These are phyloP conservation scores for Ceratocystis smalleyi DNA, from an alignment of 2,329 filamentous ascomycete genomes.

Conservation along the genomic window DNA sequence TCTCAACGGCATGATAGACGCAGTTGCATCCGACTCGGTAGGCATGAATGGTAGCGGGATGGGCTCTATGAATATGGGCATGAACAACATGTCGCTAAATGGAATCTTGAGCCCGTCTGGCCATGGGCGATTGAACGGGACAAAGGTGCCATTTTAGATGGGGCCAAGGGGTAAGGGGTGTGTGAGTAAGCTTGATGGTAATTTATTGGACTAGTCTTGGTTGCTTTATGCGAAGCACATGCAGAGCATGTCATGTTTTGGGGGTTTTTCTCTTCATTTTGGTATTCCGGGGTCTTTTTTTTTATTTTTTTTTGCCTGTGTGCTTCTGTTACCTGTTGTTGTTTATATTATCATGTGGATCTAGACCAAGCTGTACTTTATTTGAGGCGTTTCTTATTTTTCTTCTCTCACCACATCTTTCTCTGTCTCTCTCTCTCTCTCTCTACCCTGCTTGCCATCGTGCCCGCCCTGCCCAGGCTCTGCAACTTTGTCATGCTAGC, in stretches of 20 bases:
- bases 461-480: too few species aligned
- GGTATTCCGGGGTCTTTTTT: background rate
- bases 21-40: background rate
- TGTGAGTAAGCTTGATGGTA: background rate
- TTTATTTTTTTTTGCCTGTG: background rate
- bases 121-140: conserved; percentile 26
- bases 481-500: background rate
- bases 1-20: conserved; percentile 10
- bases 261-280: too few species aligned
- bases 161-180: too few species aligned
- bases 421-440: too few species aligned
- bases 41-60: background rate
- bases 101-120: conserved; percentile 13
- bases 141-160: conserved; percentile 26
- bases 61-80: background rate
- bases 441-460: too few species aligned
- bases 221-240: background rate
- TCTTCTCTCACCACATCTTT: background rate
- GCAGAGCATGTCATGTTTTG: background rate
- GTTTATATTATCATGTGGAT: background rate
- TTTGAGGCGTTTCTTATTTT: conserved; percentile 5
- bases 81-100: background rate
- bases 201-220: background rate
- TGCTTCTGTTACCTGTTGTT: background rate
- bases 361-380: conserved; percentile 2